Percentiles rank a stretch among this genome's conserved stretches.
phyloP scores from a whole-genome alignment of 2,329 filamentous ascomycete genomes.

The Ciborinia camelliae region DNA sequence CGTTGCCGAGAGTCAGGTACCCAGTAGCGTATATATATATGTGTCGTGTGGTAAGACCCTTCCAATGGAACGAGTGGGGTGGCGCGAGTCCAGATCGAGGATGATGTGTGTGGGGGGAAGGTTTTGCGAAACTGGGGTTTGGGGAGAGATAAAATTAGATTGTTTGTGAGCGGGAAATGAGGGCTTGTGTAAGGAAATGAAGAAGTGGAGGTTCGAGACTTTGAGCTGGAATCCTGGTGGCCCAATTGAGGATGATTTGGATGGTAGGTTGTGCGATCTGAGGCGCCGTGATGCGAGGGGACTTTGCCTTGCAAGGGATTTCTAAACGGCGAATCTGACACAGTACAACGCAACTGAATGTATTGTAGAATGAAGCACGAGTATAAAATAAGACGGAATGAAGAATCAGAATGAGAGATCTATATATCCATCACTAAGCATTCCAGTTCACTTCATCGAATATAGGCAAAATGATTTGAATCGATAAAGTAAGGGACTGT shows the following conservation, averaged over 20 bases:
- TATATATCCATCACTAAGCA: constrained; percentile 3
- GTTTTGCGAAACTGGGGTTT: not conserved
- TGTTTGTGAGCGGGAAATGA: not conserved
- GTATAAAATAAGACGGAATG: not conserved
- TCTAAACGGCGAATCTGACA: constrained; percentile 1
- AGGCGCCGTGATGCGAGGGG: not conserved
- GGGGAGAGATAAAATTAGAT: not conserved
- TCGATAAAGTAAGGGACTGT: not conserved
- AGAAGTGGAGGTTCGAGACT: constrained; percentile 1
- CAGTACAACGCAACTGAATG: not conserved
- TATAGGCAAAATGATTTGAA: too few relatives aligned
- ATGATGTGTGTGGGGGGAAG: not conserved
- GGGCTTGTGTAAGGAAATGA: not conserved
- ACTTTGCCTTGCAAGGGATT: constrained; percentile 3
- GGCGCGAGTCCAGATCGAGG: constrained; percentile 4
- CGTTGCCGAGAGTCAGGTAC: constrained; percentile 8
- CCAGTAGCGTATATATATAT: not conserved
- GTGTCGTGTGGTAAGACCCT: constrained; percentile 7
- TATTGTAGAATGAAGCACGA: not conserved
- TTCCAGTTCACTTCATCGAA: not conserved
- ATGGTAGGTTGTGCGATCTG: not conserved
- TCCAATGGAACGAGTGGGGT: not conserved
- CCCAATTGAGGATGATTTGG: not conserved
- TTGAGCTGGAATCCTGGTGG: constrained; percentile 3
- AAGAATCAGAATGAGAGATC: not conserved